phyloP scores from a whole-genome alignment of 1,284 basidiomycete species.

The Coniferiporia sulphurascens region DNA sequence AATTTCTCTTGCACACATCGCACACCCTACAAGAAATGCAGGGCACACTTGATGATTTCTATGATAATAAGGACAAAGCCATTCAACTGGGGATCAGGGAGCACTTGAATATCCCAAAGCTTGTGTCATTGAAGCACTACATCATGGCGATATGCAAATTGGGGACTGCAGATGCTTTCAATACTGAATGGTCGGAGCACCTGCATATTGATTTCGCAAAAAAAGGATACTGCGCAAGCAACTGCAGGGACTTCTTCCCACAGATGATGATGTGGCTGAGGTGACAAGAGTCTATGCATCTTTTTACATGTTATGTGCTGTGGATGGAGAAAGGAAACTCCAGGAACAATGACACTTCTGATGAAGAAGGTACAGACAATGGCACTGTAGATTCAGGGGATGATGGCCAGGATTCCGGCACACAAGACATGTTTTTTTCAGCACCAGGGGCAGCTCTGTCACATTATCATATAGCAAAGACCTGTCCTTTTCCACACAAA shows the following conservation, averaged over 20 bases:
- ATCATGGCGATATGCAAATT: too few relatives aligned
- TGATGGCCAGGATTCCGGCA: too few relatives aligned
- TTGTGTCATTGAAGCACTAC: too few relatives aligned
- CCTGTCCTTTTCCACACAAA: background rate
- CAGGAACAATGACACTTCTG: too few relatives aligned
- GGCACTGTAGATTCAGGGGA: too few relatives aligned
- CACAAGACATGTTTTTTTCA: background rate
- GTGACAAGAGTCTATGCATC: too few relatives aligned
- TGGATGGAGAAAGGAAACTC: too few relatives aligned
- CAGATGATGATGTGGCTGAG: background rate
- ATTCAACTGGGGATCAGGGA: background rate
- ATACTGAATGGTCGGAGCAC: conserved; percentile 29
- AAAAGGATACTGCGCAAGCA: conserved; percentile 30
- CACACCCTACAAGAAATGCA: conserved; percentile 24
- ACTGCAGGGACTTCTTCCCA: conserved; percentile 28
- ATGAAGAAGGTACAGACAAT: too few relatives aligned
- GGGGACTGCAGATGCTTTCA: conserved; percentile 4
- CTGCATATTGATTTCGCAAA: conserved; percentile 33
- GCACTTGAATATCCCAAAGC: conserved; percentile 17
- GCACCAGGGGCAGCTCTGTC: background rate
- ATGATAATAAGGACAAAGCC: conserved; percentile 22
- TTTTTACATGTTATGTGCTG: too few relatives aligned
- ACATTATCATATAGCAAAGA: background rate
- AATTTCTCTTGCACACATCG: conserved; percentile 28
- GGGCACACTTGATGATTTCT: conserved; percentile 26